Base-by-base conservation (phyloP, 192 early-diverging fungal species). In the Mortierella hygrophila region DNA sequence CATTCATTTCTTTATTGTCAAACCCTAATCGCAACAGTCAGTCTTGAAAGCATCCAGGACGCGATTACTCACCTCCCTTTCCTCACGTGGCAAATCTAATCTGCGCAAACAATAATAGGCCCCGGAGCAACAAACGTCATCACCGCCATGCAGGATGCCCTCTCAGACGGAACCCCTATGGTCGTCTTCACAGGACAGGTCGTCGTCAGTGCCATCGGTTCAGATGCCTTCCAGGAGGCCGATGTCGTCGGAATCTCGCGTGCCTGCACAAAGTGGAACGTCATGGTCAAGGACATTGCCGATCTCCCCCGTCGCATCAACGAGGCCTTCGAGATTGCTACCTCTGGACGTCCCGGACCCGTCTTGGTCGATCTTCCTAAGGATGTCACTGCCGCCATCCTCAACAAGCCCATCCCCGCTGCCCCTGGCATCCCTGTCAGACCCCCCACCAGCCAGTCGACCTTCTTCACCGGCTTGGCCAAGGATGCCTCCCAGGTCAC, bases 231-330 rank as follows among this genome's bases (percentile, higher is more conserved):
- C 93, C 98, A 99, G 90, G 98, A 99, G 90, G 98, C 98, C 74
- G 98, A 99, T 82, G 92, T 99, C 44, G 92, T 99, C 38, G 97
- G 97, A 69, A 99, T 99, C 85, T 96, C 96, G 79, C 94, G 98
- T 41, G 90, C 95, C 23, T 99, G 98, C 91, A 98, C 98, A 88
- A 99, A 99, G 88, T 99, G 98, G 98, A 99, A 99, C 86, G 97
- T 98, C 49, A 97, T 98, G 97, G 97, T 99, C 88, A 97, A 96
- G 83, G 96, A 98, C 84, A 93, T 99, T 83, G 92, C 95, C 76
- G 98, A 99, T 89, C 92, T 99, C 52, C 98, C 98, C 57, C 92
- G 97, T 37, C 95, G 98, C 84, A 98, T 99, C 91, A 98, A 97
- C 87, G 98, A 99, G 90, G 97, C 98, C 15, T 99, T 99, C 80